These are phyloP conservation scores for Termitomyces eurrhizus DNA, from an alignment of 768 basidiomycete genomes.

Conservation along the genomic window DNA sequence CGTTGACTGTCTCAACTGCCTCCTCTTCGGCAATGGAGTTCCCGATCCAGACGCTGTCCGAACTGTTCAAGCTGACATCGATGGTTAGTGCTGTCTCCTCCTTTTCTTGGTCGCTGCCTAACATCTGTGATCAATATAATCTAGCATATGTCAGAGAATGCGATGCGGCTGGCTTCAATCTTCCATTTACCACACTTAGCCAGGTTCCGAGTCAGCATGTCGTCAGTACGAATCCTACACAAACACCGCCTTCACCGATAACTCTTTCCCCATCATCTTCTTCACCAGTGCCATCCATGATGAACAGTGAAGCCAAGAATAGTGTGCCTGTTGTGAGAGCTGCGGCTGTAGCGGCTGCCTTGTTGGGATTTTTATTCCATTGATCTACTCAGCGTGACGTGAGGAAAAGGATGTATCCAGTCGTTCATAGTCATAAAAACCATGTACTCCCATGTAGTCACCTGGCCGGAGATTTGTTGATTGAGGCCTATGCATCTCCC, in stretches of 20 bases:
- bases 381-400: background rate
- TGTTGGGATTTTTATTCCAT: slow-evolving; percentile 5
- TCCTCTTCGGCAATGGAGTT: background rate
- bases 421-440: background rate
- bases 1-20: slow-evolving; percentile 12
- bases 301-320: background rate
- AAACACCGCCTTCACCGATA: background rate
- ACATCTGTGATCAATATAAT: background rate
- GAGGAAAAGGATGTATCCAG: background rate
- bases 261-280: background rate
- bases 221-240: background rate
- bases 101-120: background rate
- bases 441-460: background rate
- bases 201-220: background rate
- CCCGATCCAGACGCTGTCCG: background rate
- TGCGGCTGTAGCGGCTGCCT: slow-evolving; percentile 1
- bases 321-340: background rate
- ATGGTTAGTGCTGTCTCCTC: slow-evolving; percentile 4
- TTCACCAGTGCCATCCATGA: background rate
- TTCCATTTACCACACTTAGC: too few species aligned
- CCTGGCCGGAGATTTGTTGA: background rate
- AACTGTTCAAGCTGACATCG: background rate
- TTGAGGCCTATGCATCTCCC: background rate
- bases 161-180: background rate
- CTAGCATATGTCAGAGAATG: slow-evolving; percentile 8